Percentiles rank a stretch among this genome's conserved stretches.
Conservation (phyloP, 208 protist species). For the Porcisia hertigi region DNA sequence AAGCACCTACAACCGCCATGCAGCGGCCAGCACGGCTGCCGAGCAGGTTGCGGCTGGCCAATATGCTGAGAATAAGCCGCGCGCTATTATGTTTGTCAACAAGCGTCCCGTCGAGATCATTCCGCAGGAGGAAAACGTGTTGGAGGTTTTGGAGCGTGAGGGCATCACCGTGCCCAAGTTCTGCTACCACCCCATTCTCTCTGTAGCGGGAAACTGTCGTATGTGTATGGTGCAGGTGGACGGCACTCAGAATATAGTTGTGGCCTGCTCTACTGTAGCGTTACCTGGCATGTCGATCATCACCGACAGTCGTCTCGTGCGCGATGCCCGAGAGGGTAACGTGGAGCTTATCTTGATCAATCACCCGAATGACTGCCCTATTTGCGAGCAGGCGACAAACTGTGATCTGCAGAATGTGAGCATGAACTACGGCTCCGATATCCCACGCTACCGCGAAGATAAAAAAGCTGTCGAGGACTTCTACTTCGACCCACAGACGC, state of each 20-base stretch:
- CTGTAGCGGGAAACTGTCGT: conserved; percentile 97
- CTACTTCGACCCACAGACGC: conserved; percentile 95
- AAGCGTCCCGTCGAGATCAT: conserved; percentile 91
- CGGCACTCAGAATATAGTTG: conserved; percentile 95
- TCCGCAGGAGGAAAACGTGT: conserved; percentile 90
- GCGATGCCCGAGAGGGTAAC: conserved; percentile 95
- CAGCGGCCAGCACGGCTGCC: conserved; percentile 41
- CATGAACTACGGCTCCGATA: conserved; percentile 91
- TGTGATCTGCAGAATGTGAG: conserved; percentile 97
- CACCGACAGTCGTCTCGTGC: conserved; percentile 94
- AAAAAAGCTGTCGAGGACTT: conserved; percentile 95
- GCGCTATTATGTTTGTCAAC: conserved; percentile 93
- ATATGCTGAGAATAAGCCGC: conserved; percentile 86
- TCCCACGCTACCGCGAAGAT: conserved; percentile 88
- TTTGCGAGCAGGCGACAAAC: conserved; percentile 97
- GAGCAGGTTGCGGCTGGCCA: conserved; percentile 80
- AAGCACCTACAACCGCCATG: conserved; percentile 56
- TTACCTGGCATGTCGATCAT: conserved; percentile 96
- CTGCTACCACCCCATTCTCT: conserved; percentile 93
- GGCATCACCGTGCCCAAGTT: conserved; percentile 92
- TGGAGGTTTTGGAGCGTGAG: conserved; percentile 90
- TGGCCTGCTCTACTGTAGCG: conserved; percentile 95
- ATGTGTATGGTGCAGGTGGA: conserved; percentile 98
- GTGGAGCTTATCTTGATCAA: conserved; percentile 97
- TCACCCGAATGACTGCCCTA: conserved; percentile 96